Evolutionary conservation across 208 protist genomes (phyloP).

Genomic region (Trichomonas gallinae): DNA sequence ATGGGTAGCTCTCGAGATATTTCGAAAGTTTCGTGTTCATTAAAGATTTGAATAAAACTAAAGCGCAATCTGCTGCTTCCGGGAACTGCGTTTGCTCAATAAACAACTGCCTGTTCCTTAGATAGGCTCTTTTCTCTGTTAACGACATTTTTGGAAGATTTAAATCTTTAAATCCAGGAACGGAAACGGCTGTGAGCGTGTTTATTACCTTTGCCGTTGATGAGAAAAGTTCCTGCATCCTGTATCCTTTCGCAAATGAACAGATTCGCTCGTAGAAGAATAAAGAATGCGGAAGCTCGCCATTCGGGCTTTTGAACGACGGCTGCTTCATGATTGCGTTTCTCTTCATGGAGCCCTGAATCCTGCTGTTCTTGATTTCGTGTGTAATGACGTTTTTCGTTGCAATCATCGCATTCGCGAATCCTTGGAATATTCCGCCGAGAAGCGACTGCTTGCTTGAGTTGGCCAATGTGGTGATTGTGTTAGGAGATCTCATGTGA

Average conservation of each 20-base stretch:
- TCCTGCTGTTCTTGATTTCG: not conserved
- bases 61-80: not conserved
- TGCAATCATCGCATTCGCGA: not conserved
- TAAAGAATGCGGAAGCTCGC: not conserved
- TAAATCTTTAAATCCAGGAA: not conserved
- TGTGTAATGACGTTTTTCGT: not conserved
- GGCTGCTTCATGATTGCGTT: not conserved
- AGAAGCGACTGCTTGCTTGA: not conserved
- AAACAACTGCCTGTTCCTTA: not conserved
- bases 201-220: not conserved
- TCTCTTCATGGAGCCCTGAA: not conserved
- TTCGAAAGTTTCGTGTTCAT: not conserved
- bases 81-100: not conserved
- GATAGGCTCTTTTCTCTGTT: not conserved
- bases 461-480: not conserved
- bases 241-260: not conserved
- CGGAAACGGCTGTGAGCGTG: not conserved
- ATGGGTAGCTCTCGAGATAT: not conserved
- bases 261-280: not conserved
- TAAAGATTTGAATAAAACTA: not conserved
- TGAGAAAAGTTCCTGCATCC: not conserved
- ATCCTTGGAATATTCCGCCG: not conserved
- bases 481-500: not conserved
- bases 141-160: not conserved
- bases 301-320: not conserved